Evolutionary conservation across 352 stramenopile genomes (phyloP), one percentile per base, ranked within the genome.

Genomic region (Globisporangium ultimum): DNA sequence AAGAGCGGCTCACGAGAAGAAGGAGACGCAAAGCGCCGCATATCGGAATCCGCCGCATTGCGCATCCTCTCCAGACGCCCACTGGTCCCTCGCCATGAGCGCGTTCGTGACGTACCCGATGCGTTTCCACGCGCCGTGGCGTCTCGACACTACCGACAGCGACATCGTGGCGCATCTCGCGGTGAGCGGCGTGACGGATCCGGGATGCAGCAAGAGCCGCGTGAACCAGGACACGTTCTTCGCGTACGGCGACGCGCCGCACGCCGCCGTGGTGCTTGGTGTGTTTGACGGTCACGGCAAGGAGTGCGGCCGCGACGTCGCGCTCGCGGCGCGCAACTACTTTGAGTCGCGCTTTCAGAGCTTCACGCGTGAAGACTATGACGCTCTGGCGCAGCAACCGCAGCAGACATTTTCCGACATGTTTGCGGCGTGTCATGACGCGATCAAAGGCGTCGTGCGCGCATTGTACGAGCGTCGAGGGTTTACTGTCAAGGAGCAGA

Each of bases 141-240:
- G 34, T 45, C 18, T 42, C 28, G 20, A n/a, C 22, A 7, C 17
- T 41, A n/a, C 10, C 11, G 38, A 21, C 10, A 32, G 38, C 17
- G 9, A 8, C 22, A n/a, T 13, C 21, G 22, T 8, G 11, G 53
- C 66, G n/a, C 47, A 64, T 1, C n/a, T 80, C 22, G 70, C 67
- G 0, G 75, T 66, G 24, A 85, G 76, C 38, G 82, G 78, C 22
- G 60, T 84, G 58, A 88, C 74, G 13, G 72, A 89, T 58, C 70
- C 76, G 0, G 85, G 85, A 14, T 74, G 76, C 52, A 63, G 66
- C n/a, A 70, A 80, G 55, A 72, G 72, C 48, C 55, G 64, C 24
- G 69, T 84, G 62, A 97, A 97, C 67, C 91, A 97, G 71, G 91
- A 97, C 60, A 80, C 89, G 21, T 94, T 88, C 71, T 95, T 97